Conservation (phyloP, 805 yeast genomes). For the Yamadazyma paraphyllophila region DNA sequence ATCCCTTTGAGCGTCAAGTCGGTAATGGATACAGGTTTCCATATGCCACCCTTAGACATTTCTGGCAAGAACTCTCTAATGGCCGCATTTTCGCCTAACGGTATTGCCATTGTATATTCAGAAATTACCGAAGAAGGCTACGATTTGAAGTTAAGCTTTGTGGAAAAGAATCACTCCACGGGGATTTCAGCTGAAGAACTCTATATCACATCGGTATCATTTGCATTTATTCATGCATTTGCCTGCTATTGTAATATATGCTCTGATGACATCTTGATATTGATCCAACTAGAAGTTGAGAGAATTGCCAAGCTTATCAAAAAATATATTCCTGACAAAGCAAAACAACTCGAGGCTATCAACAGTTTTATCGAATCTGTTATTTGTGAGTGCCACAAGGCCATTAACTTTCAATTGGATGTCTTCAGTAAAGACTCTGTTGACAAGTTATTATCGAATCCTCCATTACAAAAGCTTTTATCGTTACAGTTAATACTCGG, state of each 20-base stretch:
- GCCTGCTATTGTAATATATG: conserved; percentile 66
- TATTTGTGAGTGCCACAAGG: conserved; percentile 67
- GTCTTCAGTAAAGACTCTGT: conserved; percentile 65
- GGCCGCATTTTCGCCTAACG: conserved; percentile 50
- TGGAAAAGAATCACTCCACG: conserved; percentile 15
- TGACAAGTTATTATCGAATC: conserved; percentile 71
- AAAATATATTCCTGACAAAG: conserved; percentile 14
- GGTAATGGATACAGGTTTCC: conserved; percentile 55
- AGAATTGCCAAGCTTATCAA: conserved; percentile 16
- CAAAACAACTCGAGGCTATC: conserved; percentile 10
- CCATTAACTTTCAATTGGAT: conserved; percentile 70
- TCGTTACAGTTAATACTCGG: conserved; percentile 71
- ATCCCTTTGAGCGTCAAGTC: conserved; percentile 17
- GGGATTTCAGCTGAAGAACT: conserved; percentile 29
- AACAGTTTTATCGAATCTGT: conserved; percentile 39
- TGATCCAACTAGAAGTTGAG: conserved; percentile 49
- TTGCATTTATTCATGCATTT: conserved; percentile 66
- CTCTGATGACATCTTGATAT: conserved; percentile 66
- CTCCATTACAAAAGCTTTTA: conserved; percentile 71
- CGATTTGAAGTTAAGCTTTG: conserved; percentile 20
- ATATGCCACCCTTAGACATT: conserved; percentile 33
- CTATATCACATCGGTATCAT: conserved; percentile 50
- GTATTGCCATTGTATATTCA: conserved; percentile 39
- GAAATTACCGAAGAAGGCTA: conserved; percentile 13
- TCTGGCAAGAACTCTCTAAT: conserved; percentile 24